phyloP scores from a whole-genome alignment of 2,329 filamentous ascomycete species.

The Paecilomyces dactylethromorphus region DNA sequence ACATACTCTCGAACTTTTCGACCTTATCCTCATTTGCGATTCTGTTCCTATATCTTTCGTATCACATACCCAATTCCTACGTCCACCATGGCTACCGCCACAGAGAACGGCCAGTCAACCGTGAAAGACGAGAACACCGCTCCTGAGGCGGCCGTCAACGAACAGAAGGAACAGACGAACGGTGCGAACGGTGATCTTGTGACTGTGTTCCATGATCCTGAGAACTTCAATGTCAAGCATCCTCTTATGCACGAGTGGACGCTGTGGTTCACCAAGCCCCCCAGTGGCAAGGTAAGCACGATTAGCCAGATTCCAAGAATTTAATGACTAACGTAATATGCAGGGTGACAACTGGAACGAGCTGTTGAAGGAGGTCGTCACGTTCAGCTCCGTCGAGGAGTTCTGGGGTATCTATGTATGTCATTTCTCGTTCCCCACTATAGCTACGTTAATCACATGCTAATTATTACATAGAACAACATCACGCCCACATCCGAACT shows the following conservation, averaged over 20 bases:
- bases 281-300: constrained; percentile 74
- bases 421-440: constrained; percentile 13
- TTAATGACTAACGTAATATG: constrained; percentile 9
- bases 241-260: constrained; percentile 97
- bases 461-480: constrained; percentile 67
- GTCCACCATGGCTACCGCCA: constrained; percentile 29
- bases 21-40: neutral
- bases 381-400: constrained; percentile 96
- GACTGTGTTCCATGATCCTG: constrained; percentile 95
- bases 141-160: constrained; percentile 42
- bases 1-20: constrained; percentile 2
- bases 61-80: constrained; percentile 7
- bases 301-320: neutral
- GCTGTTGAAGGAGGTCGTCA: constrained; percentile 95
- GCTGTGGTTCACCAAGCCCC: constrained; percentile 98
- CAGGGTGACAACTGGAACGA: constrained; percentile 99
- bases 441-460: neutral
- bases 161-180: constrained; percentile 9
- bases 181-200: constrained; percentile 54
- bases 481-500: constrained; percentile 94
- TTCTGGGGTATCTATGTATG: constrained; percentile 99
- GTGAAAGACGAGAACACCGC: constrained; percentile 50
- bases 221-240: constrained; percentile 99
- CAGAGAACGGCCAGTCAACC: constrained; percentile 27
- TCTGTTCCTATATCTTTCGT: constrained; percentile 4